Base-by-base conservation (phyloP, 768 basidiomycete genomes). In the Pleurotus pulmonarius region DNA sequence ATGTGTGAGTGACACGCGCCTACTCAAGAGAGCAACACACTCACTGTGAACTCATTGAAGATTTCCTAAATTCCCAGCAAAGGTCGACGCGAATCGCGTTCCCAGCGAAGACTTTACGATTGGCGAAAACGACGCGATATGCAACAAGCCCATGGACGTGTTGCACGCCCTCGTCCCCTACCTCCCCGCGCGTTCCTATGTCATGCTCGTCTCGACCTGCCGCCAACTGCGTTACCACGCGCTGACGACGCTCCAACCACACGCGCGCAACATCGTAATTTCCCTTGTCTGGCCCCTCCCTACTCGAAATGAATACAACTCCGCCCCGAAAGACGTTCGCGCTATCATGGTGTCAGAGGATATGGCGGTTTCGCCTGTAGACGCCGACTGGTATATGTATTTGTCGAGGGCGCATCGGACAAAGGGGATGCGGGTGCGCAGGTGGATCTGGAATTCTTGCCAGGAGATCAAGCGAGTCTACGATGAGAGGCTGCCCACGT, bases 361-460 rank as follows among this genome's bases (percentile, higher is more conserved):
- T 12, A 34, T 34, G 29, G 29, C 29, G 29, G 46, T 53, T 9
- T 45, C 53, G 18, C 55, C 63, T 15, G 38, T 20, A 29, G 51
- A 62, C 16, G 68, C 54, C 7, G 68, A 69, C 59, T 69, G 67
- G 67, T 43, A 58, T 24, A 62, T 68, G 12, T 69, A 69, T 44
- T 60, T 69, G 13, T 57, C 46, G 18, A 60, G 64, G n/a, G 58
- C 67, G 37, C 65, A 69, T 55, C 49, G 61, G 12, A 62, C 59
- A 4, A 48, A 60, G 15, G 58, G 60, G 46, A 65, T 69, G 67
- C 63, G 64, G 22, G 60, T 61, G 39, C 62, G 67, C 8, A 59
- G 62, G 25, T 60, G 68, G 60, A 59, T 67, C 11, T 69, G 68
- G 67, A 61, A 55, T 18, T 54, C 64, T 7, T 61, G 61, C 25